Percentiles rank a stretch among this genome's conserved stretches.
Conservation (phyloP, 2,329 filamentous ascomycete species). For the Aaosphaeria pasadenensis region DNA sequence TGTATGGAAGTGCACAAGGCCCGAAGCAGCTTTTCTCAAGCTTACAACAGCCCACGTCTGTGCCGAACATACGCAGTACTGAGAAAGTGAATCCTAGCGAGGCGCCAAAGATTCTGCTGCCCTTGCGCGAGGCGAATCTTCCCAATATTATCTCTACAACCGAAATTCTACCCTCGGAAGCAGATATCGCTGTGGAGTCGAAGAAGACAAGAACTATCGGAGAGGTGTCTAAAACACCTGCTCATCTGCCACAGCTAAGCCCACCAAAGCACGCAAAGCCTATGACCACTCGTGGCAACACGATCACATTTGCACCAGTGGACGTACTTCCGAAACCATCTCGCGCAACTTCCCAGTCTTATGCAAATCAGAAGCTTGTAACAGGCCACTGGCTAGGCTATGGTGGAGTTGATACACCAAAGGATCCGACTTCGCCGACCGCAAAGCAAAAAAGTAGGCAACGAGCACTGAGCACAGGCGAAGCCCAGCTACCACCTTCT, state of each 20-base stretch:
- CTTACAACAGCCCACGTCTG: conserved; percentile 56
- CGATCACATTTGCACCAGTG: conserved; percentile 50
- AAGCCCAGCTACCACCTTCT: conserved; percentile 54
- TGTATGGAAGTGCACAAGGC: conserved; percentile 72
- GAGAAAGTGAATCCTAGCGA: neutral
- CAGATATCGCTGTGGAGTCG: conserved; percentile 40
- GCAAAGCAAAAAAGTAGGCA: conserved; percentile 68
- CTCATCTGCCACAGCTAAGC: conserved; percentile 63
- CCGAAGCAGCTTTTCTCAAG: conserved; percentile 84
- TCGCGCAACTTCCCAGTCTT: conserved; percentile 48
- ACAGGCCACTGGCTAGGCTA: conserved; percentile 66
- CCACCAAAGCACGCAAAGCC: conserved; percentile 71
- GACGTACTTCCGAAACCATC: conserved; percentile 51
- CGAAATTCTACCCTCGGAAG: conserved; percentile 57
- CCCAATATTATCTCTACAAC: conserved; percentile 73
- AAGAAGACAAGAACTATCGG: conserved; percentile 65
- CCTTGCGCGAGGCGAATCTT: conserved; percentile 63
- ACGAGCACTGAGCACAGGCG: conserved; percentile 64
- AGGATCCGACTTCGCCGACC: conserved; percentile 56
- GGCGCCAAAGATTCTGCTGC: conserved; percentile 43
- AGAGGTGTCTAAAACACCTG: conserved; percentile 68
- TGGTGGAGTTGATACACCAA: conserved; percentile 42
- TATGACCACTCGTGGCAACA: conserved; percentile 58
- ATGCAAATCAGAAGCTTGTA: conserved; percentile 64
- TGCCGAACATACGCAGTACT: conserved; percentile 19